Evolutionary conservation across 2,329 filamentous ascomycete genomes (phyloP), one percentile per base, ranked within the genome.

Genomic region (Intubia oerlemansii): DNA sequence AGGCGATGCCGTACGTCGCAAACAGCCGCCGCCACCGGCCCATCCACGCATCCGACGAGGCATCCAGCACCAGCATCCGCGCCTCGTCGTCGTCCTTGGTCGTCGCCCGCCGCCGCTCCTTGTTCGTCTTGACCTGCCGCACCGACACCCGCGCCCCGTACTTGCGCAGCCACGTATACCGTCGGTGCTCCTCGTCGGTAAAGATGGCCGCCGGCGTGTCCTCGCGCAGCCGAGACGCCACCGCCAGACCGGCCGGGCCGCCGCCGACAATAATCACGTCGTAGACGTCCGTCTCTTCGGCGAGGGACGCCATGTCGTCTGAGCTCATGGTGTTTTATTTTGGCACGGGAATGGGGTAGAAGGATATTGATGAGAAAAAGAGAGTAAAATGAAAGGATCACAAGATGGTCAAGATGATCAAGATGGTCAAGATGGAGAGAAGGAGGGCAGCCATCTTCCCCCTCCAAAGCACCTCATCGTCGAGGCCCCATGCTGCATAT

Each of bases 141-240:
- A 73, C 53, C 7, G 57, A 56, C 46, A 69, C 64, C 17, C 64
- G 62, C 17, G 57, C 57, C 17, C 61, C 59, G 42, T 79, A 64
- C 32, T 69, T 72, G 32, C 59, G 60, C 32, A 81, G 71, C 72
- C 76, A 82, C 46, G 78, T 68, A 44, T 78, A 85, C n/a, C 78
- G 61, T 24, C 73, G 67, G 41, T 85, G 77, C 42, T 85, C 79
- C 38, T 79, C 75, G 42, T 85, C 77, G 0, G 78, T 84, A 49
- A 85, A 85, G 29, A 82, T 66, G 2, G 78, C 76, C 0, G 73
- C 78, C 0, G 78, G 78, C 0, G 74, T 76, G 31, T 62, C 57
- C 47, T 85, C 78, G 24, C 64, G 61, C 2, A 85, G 59, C 4
- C 78, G 63, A 2, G 76, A 68, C 7, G 79, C 75, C 5, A 76